Evolutionary conservation across 805 yeast species (phyloP).

Genomic region (Maudiozyma serrabonitensis): DNA sequence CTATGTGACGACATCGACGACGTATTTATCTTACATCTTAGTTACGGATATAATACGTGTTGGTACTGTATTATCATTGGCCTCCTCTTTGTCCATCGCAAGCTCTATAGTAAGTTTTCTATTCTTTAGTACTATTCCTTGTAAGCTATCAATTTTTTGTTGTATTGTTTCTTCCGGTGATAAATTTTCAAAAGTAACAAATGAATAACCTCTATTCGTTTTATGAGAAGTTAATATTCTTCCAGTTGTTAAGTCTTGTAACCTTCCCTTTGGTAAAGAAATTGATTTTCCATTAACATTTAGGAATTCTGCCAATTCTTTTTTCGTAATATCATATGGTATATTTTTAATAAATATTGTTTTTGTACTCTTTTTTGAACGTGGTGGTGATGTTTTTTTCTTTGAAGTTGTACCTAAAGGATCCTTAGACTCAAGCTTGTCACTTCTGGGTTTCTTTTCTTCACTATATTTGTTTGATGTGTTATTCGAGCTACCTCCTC

Average conservation of each 20-base stretch:
- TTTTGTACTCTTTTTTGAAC: conserved; percentile 31
- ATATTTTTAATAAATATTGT: conserved; percentile 54
- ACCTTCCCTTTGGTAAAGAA: conserved; percentile 40
- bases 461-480: too few species aligned
- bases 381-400: conserved; percentile 25
- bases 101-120: conserved; percentile 45
- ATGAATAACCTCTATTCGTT: conserved; percentile 45
- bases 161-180: conserved; percentile 8
- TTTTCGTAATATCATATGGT: conserved; percentile 50
- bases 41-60: neutral
- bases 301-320: conserved; percentile 43
- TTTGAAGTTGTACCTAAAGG: conserved; percentile 2
- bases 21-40: neutral
- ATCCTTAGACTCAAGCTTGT: conserved; percentile 1
- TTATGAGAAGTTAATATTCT: conserved; percentile 31
- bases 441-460: too few species aligned
- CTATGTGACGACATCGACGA: too few species aligned
- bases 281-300: conserved; percentile 38
- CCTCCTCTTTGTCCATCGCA: neutral
- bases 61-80: neutral
- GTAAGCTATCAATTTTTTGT: conserved; percentile 53
- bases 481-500: too few species aligned
- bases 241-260: conserved; percentile 22
- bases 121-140: conserved; percentile 56
- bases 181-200: conserved; percentile 38